Evolutionary conservation across 2,329 filamentous ascomycete species (phyloP), one percentile per base, ranked within the genome.

Genomic region (Dichotomopilus funicola): DNA sequence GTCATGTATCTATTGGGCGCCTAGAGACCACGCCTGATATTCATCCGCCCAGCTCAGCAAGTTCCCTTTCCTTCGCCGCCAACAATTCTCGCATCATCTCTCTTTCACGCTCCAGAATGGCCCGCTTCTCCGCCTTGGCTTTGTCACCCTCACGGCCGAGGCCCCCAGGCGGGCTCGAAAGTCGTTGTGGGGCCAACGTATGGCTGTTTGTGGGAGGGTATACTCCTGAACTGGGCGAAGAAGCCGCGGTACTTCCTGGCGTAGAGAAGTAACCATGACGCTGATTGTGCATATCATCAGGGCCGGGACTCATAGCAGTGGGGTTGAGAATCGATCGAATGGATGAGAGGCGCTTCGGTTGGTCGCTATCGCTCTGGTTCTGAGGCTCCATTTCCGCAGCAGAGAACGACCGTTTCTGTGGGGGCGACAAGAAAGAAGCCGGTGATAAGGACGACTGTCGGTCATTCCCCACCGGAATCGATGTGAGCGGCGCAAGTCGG

Each of bases 301-400:
- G 6, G 6, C 62, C 48, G 33, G 55, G 51, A 49, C 74, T 70
- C 65, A 62, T 64, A 4, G 59, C 54, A 5, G 69, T 65, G 2
- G 83, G 83, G 60, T 90, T 91, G 10, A 91, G 72, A 45, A 91
- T 86, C 5, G 87, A 88, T 61, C 85, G 88, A 59, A 91, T 91
- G 3, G 86, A 89, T 13, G 85, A 88, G 4, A 90, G 71, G 11
- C 87, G 82, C 66, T 87, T 79, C 43, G 81, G 71, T 40, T 71
- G 72, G 33, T 82, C 77, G 31, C 74, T 71, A 2, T 72, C 71
- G n/a, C 65, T 51, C 41, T 51, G 50, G 42, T 42, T 47, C 8
- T 60, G 53, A 0, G 60, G 51, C 0, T 83, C 80, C 19, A 75
- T 76, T 53, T 85, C 81, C 0, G 78, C 73, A 0, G 78, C 74